A percentile compares a stretch with the other conserved stretches of the same genome.
These are phyloP conservation scores for Kluyveromyces sp. DNA, from an alignment of 1,139 yeast genomes.

Conservation along the genomic window DNA sequence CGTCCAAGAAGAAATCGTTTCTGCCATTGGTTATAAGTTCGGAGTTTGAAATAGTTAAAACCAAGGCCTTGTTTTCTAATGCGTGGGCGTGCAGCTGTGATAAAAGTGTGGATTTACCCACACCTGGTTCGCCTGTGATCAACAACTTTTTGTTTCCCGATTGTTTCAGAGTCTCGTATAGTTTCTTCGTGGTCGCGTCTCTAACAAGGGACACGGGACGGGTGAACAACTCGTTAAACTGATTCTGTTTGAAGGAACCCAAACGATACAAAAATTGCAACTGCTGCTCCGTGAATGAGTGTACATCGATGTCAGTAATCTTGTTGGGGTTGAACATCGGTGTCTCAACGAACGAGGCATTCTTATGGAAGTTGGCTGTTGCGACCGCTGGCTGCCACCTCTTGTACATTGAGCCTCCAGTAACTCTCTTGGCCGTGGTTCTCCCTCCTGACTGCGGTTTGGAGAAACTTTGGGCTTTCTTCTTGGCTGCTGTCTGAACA, in stretches of 20 bases:
- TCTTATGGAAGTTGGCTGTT: constrained; percentile 22
- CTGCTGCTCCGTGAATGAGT: constrained; percentile 21
- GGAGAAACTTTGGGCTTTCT: constrained; percentile 28
- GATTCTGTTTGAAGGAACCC: constrained; percentile 57
- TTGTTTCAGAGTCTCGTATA: constrained; percentile 18
- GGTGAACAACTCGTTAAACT: constrained; percentile 55
- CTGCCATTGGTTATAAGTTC: constrained; percentile 62
- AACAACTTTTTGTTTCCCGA: constrained; percentile 46
- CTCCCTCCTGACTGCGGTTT: constrained; percentile 14
- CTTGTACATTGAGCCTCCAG: constrained; percentile 25
- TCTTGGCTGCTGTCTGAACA: constrained; percentile 19
- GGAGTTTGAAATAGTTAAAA: constrained; percentile 63
- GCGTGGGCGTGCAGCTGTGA: constrained; percentile 67
- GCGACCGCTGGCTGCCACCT: constrained; percentile 29
- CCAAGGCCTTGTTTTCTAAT: constrained; percentile 42
- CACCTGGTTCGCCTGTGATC: constrained; percentile 65
- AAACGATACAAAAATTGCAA: constrained; percentile 29
- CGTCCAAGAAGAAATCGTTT: constrained; percentile 56
- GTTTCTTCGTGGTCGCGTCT: constrained; percentile 24
- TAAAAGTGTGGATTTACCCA: constrained; percentile 71
- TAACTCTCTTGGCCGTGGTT: constrained; percentile 23
- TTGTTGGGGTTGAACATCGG: constrained; percentile 21
- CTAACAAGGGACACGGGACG: constrained; percentile 52
- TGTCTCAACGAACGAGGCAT: constrained; percentile 21
- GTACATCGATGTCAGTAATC: constrained; percentile 16